These are phyloP conservation scores for Mycena polygramma DNA, from an alignment of 768 basidiomycete genomes.

Conservation along the genomic window DNA sequence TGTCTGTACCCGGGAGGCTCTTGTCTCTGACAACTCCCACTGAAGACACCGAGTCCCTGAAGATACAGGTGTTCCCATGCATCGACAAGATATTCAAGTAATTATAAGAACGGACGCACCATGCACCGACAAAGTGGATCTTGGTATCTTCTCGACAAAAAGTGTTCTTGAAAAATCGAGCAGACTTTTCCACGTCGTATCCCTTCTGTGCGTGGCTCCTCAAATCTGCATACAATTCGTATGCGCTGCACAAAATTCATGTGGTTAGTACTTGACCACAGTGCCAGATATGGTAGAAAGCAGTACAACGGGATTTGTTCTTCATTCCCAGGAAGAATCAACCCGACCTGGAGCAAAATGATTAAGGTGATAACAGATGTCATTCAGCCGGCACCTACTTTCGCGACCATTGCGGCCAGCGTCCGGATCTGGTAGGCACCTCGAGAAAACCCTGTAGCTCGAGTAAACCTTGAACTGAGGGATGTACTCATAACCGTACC, in stretches of 20 bases:
- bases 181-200: background rate
- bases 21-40: conserved; percentile 12
- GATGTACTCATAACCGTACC: conserved; percentile 5
- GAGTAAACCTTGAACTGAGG: too few species aligned
- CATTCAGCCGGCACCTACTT: background rate
- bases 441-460: conserved; percentile 16
- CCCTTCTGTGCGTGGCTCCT: background rate
- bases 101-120: conserved; percentile 37
- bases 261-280: background rate
- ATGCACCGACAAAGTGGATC: conserved; percentile 52
- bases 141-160: conserved; percentile 42
- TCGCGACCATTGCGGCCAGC: conserved; percentile 19
- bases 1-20: conserved; percentile 4
- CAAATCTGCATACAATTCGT: conserved; percentile 21
- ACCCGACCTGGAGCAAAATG: background rate
- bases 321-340: conserved; percentile 1
- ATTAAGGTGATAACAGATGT: background rate
- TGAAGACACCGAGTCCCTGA: conserved; percentile 23
- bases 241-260: conserved; percentile 8
- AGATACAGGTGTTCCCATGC: too few species aligned
- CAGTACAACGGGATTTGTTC: conserved; percentile 5
- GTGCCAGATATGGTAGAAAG: background rate
- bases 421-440: conserved; percentile 20
- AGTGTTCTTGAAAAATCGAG: conserved; percentile 44
- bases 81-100: background rate